Conservation (phyloP, 2,329 filamentous ascomycete species). For the Fusarium nisikadoi region DNA sequence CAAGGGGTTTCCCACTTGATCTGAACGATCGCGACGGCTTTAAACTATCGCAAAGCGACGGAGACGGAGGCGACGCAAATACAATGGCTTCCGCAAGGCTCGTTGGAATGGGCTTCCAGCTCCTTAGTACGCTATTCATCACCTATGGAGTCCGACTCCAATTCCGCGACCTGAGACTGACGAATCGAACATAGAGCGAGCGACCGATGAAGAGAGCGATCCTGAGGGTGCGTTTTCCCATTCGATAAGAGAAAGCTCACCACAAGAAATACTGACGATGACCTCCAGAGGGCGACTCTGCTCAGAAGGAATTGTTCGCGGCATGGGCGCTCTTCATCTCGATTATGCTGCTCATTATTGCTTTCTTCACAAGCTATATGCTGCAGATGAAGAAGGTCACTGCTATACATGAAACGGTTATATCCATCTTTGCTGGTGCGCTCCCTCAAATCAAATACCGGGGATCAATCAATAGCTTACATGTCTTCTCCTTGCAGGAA, state of each 20-base stretch:
- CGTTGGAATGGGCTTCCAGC: conserved; percentile 46
- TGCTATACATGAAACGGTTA: conserved; percentile 96
- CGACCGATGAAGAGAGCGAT: conserved; percentile 47
- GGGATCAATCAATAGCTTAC: conserved; percentile 46
- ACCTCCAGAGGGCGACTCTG: conserved; percentile 75
- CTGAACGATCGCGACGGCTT: conserved; percentile 19
- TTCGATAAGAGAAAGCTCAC: neutral
- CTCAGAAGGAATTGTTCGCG: conserved; percentile 92
- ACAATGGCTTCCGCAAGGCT: conserved; percentile 41
- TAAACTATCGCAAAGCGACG: neutral
- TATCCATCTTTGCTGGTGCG: conserved; percentile 94
- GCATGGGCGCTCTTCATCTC: conserved; percentile 98
- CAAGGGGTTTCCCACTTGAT: conserved; percentile 38
- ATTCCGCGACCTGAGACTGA: conserved; percentile 27
- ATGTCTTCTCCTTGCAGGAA: conserved; percentile 67
- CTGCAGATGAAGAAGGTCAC: conserved; percentile 97
- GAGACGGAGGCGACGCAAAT: conserved; percentile 2
- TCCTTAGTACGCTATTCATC: conserved; percentile 45
- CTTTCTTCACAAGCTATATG: conserved; percentile 96
- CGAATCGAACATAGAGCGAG: conserved; percentile 43
- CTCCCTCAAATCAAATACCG: neutral
- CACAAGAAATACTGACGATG: conserved; percentile 33
- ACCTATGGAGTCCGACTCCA: neutral
- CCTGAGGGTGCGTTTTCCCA: conserved; percentile 47
- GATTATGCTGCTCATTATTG: conserved; percentile 91